Evolutionary conservation across 2,329 filamentous ascomycete genomes (phyloP), one percentile per base, ranked within the genome.

Genomic region (Neoscytalidium dimidiatum): DNA sequence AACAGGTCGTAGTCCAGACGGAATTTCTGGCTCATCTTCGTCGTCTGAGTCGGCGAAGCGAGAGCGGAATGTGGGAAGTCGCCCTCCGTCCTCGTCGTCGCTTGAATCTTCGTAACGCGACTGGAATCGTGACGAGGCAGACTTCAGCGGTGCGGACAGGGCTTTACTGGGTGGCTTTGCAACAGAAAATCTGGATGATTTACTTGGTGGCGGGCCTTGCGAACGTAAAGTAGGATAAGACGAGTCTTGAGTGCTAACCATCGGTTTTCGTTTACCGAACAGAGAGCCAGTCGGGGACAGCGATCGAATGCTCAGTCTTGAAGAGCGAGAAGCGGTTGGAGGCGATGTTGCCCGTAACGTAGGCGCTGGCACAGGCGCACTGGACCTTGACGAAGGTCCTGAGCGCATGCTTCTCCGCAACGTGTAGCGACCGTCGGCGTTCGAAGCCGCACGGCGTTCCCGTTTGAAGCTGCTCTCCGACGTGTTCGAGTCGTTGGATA

Each of bases 401-500:
- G 56, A 46, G 66, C 93, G 85, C 91, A 97, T 91, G 1, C 91
- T 92, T 60, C 83, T 85, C 65, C 89, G 88, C 82, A 96, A 92
- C 1, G 81, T 84, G 62, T 87, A 85, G 26, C 78, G 72, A 3
- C 80, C 80, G 0, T 83, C 82, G 48, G 82, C 77, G 63, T 1
- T 71, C 61, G 64, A 66, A 61, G 65, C 69, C 65, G 79, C 74
- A 41, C 84, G 79, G 67, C 85, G 84, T 48, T 81, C 78, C 29
- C 92, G 89, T 72, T 86, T 90, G 80, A 97, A 97, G 74, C 92
- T 96, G 78, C 91, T 96, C 23, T 78, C 81, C 3, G 82, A 83
- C 38, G 80, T 80, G 66, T 77, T 77, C 17, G 77, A 79, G 63
- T 82, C 80, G 56, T 79, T 75, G n/a, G 58, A 62, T 5, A 33